Conservation (phyloP, 73 alveolate genomes). For the Paramecium tetraurelia region DNA sequence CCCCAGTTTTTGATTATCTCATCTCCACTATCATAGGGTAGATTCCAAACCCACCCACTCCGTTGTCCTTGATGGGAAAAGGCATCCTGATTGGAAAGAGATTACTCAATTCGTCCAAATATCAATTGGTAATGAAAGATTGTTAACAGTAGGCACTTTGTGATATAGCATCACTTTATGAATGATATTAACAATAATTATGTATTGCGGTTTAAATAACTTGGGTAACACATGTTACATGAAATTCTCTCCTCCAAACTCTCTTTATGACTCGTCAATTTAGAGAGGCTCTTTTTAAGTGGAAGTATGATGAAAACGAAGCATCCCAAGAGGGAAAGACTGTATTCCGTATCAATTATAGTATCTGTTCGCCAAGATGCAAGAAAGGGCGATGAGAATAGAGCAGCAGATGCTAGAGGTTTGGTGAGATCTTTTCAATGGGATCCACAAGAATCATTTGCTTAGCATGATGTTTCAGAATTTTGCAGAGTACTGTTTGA, state of each 20-base stretch:
- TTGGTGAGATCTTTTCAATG: conserved; percentile 76
- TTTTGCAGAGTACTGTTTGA: conserved; percentile 93
- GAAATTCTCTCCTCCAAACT: conserved; percentile 92
- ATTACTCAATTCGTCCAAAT: conserved; percentile 89
- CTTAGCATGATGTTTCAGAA: conserved; percentile 80
- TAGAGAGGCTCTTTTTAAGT: conserved; percentile 59
- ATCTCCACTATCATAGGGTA: conserved; percentile 82
- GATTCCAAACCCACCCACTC: conserved; percentile 96
- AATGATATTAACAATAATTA: conserved; percentile 42
- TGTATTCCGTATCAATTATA: conserved; percentile 75
- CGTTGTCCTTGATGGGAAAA: conserved; percentile 92
- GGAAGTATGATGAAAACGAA: conserved; percentile 61
- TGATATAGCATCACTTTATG: conserved; percentile 63
- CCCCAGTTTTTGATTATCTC: conserved; percentile 90
- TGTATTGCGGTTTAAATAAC: conserved; percentile 81
- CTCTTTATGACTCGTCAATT: conserved; percentile 95
- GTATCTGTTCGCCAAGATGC: conserved; percentile 71
- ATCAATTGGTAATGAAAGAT: not conserved
- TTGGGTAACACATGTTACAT: conserved; percentile 98
- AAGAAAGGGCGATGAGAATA: conserved; percentile 43
- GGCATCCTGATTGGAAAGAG: conserved; percentile 92
- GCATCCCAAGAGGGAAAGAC: conserved; percentile 70
- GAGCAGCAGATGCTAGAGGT: conserved; percentile 65
- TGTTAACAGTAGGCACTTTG: conserved; percentile 43
- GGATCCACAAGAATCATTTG: conserved; percentile 65